Base-by-base conservation (phyloP, 192 early-diverging fungal genomes). In the Coemansia sp. region DNA sequence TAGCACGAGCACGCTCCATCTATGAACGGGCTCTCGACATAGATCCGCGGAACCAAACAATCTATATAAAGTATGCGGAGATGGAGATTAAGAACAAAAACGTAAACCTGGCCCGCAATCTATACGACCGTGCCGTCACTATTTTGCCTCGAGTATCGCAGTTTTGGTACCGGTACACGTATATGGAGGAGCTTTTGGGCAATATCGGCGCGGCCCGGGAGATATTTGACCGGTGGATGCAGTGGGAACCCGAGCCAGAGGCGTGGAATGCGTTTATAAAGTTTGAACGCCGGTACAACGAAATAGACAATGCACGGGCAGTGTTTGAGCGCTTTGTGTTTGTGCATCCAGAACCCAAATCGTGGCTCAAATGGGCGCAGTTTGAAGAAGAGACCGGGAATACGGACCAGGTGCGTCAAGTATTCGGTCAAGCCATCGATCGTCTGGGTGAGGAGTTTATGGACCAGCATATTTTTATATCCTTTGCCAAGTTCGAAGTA, bases 201-300 rank as follows among this genome's bases (percentile, higher is more conserved):
- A 96, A 98, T 60, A 81, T 93, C 0, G 81, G 84, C 10, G 90
- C 91, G 5, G 88, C 89, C 1, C 83, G 97, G 9, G 88, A 90
- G 34, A 89, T 99, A 20, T 99, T 99, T 84, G 91, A 96, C 51
- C 84, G 97, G 37, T 99, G 97, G 97, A 98, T 99, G 96, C 83
- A 89, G 51, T 98, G 97, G 95, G 93, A 97, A 58, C 94, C 96
- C 14, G 76, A 84, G 28, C 90, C 91, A 53, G 88, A 86, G 15
- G 93, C 93, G 2, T 99, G 97, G 97, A 74, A 77, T 59, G 92
- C 94, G 3, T 99, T 92, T 58, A 87, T 97, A 42, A 93, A 95
- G 71, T 87, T 98, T 67, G 97, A 99, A 64, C 83, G 81, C 48
- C 79, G 93, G 42, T 94, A 99, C 64, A 68, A 81, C 32, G 94